Base-by-base conservation (phyloP, 345 rosid genomes). In the Carallia brachiata region DNA sequence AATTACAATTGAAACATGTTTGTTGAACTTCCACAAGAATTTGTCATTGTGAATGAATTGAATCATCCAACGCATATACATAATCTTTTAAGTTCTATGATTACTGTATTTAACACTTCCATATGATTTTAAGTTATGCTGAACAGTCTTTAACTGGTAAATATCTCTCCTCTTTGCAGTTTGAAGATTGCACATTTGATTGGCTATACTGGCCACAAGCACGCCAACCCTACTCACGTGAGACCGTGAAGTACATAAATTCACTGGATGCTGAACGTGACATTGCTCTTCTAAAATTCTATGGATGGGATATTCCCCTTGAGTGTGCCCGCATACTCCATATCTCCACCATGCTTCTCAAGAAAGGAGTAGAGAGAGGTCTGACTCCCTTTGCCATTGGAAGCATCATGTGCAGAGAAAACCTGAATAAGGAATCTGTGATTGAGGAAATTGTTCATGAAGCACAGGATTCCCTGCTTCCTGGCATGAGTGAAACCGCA, bases 181-280 rank as follows among this genome's bases (percentile, higher is more conserved):
- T 94, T 84, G 98, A 94, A 79, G 98, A 93, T 79, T 91, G 97
- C 77, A 91, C 97, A 61, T 94, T 94, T 13, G 98, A 94, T 57
- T 94, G 99, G 99, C 93, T 91, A 53, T 91, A 90, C 86, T 94
- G 97, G 99, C 97, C 97, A 1, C 99, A 94, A 81, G 91, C 97
- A 1, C 85, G 73, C 60, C 72, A 84, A 73, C 96, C 89, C 10
- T 90, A 75, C 80, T 85, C 95, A 32, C 63, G 73, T 0, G 89
- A 81, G 48, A 83, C 83, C 2, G 6, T 88, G 6, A 69, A 84
- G 76, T 94, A 94, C 80, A 82, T 94, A 75, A 78, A 78, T 40
- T 87, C 96, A 0, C 80, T 94, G 58, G 89, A 94, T 63, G 79
- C 97, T 0, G 97, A 91, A 59, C 75, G 75, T 63, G 99, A 94